Conservation (phyloP, 306 rosid species). For the Alnus rubra region DNA sequence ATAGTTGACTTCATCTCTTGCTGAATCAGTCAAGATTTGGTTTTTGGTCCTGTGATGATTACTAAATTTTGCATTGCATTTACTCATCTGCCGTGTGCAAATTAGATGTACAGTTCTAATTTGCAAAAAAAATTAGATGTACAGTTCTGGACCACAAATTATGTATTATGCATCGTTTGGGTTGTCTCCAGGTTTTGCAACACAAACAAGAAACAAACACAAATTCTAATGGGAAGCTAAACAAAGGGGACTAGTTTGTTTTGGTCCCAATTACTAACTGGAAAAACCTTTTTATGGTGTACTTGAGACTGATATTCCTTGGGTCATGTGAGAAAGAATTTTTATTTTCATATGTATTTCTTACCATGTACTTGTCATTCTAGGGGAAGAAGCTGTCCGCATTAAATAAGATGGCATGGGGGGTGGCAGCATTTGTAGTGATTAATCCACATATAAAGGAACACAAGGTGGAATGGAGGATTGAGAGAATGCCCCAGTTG, state of each 20-base stretch:
- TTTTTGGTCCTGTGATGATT: neutral
- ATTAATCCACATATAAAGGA: neutral
- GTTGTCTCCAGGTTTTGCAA: neutral
- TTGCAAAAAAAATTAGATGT: neutral
- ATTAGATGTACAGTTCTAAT: neutral
- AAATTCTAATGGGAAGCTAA: neutral
- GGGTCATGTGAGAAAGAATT: neutral
- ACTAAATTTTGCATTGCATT: neutral
- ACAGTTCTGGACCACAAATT: neutral
- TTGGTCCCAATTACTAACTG: neutral
- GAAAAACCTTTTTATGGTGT: neutral
- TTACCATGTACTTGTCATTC: neutral
- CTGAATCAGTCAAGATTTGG: constrained; percentile 3
- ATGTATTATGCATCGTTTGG: neutral
- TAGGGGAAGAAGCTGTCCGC: neutral
- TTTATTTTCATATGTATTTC: neutral
- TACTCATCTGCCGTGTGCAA: neutral
- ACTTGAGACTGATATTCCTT: neutral
- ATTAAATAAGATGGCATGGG: neutral
- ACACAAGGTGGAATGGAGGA: neutral
- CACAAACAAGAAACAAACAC: neutral
- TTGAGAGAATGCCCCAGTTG: constrained; percentile 1
- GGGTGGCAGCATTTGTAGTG: neutral
- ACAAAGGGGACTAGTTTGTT: neutral
- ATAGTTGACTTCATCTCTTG: neutral